Evolutionary conservation across 768 basidiomycete genomes (phyloP).

Genomic region (Cystofilobasidium macerans): DNA sequence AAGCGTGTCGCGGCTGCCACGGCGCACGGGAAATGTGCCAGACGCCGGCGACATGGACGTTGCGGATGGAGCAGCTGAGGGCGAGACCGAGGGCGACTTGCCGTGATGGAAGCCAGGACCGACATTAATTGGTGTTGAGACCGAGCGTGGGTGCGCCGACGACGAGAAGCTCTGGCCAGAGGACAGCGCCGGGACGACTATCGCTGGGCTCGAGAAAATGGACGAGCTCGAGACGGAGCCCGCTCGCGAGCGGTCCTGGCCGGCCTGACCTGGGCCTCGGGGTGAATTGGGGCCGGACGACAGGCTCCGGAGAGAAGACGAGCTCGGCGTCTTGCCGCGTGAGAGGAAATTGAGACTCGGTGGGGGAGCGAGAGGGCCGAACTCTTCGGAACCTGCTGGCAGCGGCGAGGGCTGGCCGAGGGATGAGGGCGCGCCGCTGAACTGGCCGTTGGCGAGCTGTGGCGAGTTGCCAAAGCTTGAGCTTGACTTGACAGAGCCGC

Average conservation of each 20-base stretch:
- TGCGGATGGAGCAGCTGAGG: not conserved
- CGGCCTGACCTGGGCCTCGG: not conserved
- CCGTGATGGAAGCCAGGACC: not conserved
- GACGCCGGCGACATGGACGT: constrained; percentile 12
- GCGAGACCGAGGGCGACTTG: constrained; percentile 3
- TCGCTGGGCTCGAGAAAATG: constrained; percentile 2
- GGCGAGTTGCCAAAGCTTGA: constrained; percentile 24
- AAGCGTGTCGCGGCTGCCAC: constrained; percentile 16
- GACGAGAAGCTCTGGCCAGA: constrained; percentile 11
- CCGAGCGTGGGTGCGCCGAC: constrained; percentile 15
- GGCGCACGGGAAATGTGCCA: constrained; percentile 12
- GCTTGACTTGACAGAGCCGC: constrained; percentile 17
- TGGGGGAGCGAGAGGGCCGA: constrained; percentile 7
- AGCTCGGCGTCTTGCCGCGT: constrained; percentile 1
- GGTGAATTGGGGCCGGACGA: not conserved
- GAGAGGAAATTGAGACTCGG: constrained; percentile 18
- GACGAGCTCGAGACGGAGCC: not conserved
- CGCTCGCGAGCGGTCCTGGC: not conserved
- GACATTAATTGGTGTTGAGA: constrained; percentile 12
- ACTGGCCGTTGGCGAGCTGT: constrained; percentile 8
- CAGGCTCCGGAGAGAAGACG: not conserved
- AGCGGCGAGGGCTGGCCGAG: not conserved
- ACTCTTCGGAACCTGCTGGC: constrained; percentile 3
- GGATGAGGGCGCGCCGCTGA: not conserved
- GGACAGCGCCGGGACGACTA: constrained; percentile 12